Conservation (phyloP, 139 green algal genomes). For the Chlorella sp. region DNA sequence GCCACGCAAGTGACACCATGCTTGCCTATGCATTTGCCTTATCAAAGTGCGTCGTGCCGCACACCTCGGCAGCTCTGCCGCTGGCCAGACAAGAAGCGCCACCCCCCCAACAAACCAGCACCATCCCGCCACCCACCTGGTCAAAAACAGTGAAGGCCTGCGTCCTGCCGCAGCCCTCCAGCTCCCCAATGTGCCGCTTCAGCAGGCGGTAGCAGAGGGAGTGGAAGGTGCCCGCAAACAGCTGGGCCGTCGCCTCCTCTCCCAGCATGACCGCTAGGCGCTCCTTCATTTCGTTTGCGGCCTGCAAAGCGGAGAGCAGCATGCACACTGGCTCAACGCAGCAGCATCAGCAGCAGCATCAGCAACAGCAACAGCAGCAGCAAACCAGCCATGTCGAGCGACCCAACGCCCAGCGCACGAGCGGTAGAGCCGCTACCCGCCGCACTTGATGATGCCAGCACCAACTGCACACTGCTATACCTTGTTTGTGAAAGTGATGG, state of each 20-base stretch:
- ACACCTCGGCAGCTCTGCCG: too few relatives aligned
- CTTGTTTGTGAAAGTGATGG: slow-evolving; percentile 90
- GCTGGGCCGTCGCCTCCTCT: neutral
- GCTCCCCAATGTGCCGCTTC: slow-evolving; percentile 15
- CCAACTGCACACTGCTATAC: neutral
- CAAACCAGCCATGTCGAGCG: neutral
- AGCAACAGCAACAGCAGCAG: neutral
- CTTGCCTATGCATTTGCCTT: too few relatives aligned
- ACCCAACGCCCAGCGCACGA: too few relatives aligned
- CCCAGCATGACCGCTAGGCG: slow-evolving; percentile 49
- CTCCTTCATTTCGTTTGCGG: slow-evolving; percentile 62
- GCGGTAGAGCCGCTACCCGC: too few relatives aligned
- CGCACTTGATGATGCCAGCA: too few relatives aligned
- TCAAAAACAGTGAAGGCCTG: slow-evolving; percentile 17
- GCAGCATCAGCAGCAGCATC: neutral
- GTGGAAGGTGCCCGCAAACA: slow-evolving; percentile 75
- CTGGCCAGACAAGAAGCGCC: too few relatives aligned
- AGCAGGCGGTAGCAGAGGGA: slow-evolving; percentile 46
- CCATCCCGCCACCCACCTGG: slow-evolving; percentile 17
- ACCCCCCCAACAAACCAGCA: too few relatives aligned
- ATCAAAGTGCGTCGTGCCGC: too few relatives aligned
- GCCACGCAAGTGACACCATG: too few relatives aligned
- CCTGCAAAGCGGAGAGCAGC: slow-evolving; percentile 26
- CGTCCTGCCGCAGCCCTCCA: slow-evolving; percentile 2
- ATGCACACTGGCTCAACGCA: neutral